Conservation (phyloP, 768 basidiomycete genomes). For the Mycena belliarum region DNA sequence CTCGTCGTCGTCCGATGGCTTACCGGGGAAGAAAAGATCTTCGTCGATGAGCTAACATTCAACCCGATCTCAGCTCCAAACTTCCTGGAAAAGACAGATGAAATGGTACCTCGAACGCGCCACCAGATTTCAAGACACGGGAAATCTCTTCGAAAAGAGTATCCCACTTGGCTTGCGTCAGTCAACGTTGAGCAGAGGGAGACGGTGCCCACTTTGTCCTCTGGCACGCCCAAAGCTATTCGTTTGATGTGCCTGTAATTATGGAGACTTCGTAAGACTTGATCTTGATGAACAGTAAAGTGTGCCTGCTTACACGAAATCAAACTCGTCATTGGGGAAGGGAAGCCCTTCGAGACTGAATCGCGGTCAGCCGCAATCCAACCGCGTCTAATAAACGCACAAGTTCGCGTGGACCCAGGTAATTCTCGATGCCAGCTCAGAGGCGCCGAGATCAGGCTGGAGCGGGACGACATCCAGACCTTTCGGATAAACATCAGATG, state of each 20-base stretch:
- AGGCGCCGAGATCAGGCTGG: slow-evolving; percentile 67
- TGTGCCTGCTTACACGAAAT: slow-evolving; percentile 61
- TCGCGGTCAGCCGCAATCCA: slow-evolving; percentile 7
- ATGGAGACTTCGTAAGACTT: not conserved
- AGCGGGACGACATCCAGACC: slow-evolving; percentile 73
- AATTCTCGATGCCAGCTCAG: slow-evolving; percentile 58
- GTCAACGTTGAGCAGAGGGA: not conserved
- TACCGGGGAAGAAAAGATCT: slow-evolving; percentile 73
- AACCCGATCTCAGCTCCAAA: not conserved
- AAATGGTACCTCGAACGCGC: slow-evolving; percentile 59
- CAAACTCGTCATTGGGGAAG: slow-evolving; percentile 72
- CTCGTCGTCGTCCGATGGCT: slow-evolving; percentile 36
- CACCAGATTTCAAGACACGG: slow-evolving; percentile 74
- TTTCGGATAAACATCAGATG: slow-evolving; percentile 22
- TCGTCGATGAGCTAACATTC: slow-evolving; percentile 66
- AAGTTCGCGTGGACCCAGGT: slow-evolving; percentile 77
- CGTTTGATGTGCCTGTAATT: slow-evolving; percentile 62
- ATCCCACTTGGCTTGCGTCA: slow-evolving; percentile 55
- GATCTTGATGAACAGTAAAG: not conserved
- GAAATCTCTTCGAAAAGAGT: slow-evolving; percentile 64
- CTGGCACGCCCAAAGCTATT: slow-evolving; percentile 73
- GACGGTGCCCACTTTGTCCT: slow-evolving; percentile 59
- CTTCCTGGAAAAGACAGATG: not conserved
- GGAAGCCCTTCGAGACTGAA: slow-evolving; percentile 67
- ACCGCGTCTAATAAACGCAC: slow-evolving; percentile 39